Base-by-base conservation (phyloP, 371 early-diverging fungal species). In the Haplosporangium sp. region DNA sequence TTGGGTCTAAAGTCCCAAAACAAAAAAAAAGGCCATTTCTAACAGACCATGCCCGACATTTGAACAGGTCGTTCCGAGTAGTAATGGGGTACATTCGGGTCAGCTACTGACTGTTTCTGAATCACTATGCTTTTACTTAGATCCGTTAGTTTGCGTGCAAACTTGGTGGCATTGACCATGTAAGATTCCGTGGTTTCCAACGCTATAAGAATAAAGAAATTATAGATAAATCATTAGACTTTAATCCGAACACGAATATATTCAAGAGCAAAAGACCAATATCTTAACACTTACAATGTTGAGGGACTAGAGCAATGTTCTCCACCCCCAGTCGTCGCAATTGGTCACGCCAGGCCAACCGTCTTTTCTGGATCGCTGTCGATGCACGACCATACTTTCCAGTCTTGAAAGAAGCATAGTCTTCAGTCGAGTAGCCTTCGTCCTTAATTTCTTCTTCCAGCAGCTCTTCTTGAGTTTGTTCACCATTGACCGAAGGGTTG, bases 351-450 rank as follows among this genome's bases (percentile, higher is more conserved):
- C 81, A 79, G 17, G 75, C 81, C 27, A 71, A 44, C 3, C 81
- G 71, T 37, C 71, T 63, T 52, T 71, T 79, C 42, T 74, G 81
- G 17, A 68, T 40, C 0, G 68, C 74, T 6, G 65, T 74, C 52
- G 74, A 68, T 15, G 71, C 53, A 38, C 72, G 75, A 17, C 67
- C 70, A 61, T 74, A 69, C 17, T 61, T 71, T 19, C 81, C 81
- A 15, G 81, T 79, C 48, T 79, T 79, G 71, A 79, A 79, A 58
- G 69, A 71, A 0, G 81, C 81, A 71, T 71, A 79, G 35, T 79
- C 81, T 35, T 79, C 81, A 2, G 81, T 79, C 47, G 74, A 74
- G 20, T 79, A 79, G 13, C 81, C 81, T 38, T 79, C 81, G 53
- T 79, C 81, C 37, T 20, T 53, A 35, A 63, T 67, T 19, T 78